A percentile compares a stretch with the other conserved stretches of the same genome.
Evolutionary conservation across 768 basidiomycete species (phyloP).

Genomic region (Rhodosporidiobolus sp.): DNA sequence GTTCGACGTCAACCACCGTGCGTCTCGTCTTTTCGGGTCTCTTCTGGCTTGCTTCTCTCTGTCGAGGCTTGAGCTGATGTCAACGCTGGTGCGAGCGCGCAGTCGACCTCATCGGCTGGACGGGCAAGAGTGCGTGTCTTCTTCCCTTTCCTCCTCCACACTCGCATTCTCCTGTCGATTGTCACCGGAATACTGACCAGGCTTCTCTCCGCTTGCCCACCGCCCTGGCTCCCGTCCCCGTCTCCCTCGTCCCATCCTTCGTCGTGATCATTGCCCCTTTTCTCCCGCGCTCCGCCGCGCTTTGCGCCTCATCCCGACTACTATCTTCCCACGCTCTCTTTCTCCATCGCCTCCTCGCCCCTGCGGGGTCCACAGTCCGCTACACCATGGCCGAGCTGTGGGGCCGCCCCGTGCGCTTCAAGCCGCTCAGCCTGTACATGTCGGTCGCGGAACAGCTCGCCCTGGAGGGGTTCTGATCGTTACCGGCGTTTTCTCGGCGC

Average conservation of each 20-base stretch:
- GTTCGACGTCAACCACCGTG: slow-evolving; percentile 74
- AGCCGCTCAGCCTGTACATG: slow-evolving; percentile 85
- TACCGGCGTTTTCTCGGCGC: rapidly evolving
- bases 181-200: too few species aligned
- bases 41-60: slow-evolving; percentile 41
- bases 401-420: slow-evolving; percentile 85
- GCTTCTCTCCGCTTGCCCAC: too few species aligned
- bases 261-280: too few species aligned
- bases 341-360: neutral
- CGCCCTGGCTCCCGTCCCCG: too few species aligned
- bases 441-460: slow-evolving; percentile 45
- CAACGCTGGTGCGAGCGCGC: neutral
- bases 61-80: neutral
- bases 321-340: neutral
- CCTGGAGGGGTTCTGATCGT: slow-evolving; percentile 22
- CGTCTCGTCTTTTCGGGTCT: neutral
- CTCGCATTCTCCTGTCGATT: too few species aligned
- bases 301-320: too few species aligned
- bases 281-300: too few species aligned
- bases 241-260: too few species aligned
- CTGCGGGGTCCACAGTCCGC: slow-evolving; percentile 58
- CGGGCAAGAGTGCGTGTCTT: slow-evolving; percentile 3
- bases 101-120: neutral
- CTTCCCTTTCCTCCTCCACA: neutral
- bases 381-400: slow-evolving; percentile 86